Conservation (phyloP, 306 rosid species). For the Casuarina glauca region DNA sequence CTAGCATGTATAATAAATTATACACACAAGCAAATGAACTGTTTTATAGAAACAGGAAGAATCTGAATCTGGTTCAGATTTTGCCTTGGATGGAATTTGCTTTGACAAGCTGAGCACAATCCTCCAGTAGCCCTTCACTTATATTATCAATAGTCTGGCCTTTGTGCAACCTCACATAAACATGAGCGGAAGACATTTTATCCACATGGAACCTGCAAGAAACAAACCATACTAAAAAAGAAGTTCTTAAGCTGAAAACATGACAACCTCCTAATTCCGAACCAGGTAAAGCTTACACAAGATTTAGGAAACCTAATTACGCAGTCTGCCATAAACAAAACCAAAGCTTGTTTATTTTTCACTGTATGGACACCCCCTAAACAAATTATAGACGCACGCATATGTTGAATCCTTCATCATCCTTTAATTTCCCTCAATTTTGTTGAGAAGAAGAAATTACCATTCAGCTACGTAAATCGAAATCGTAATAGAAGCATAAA, state of each 20-base stretch:
- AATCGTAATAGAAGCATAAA: background rate
- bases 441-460: background rate
- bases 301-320: background rate
- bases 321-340: background rate
- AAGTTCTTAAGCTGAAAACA: background rate
- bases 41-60: conserved; percentile 9
- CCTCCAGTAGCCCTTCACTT: conserved; percentile 86
- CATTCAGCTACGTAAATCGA: background rate
- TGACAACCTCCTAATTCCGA: background rate
- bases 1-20: background rate
- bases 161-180: conserved; percentile 80
- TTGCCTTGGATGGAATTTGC: conserved; percentile 98
- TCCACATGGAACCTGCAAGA: conserved; percentile 89
- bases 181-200: conserved; percentile 98
- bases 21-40: background rate
- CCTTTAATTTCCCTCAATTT: background rate
- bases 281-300: background rate
- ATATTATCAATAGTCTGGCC: conserved; percentile 91
- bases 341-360: background rate
- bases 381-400: background rate
- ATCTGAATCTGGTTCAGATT: conserved; percentile 8
- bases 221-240: conserved; percentile 12
- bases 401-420: background rate
- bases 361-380: background rate
- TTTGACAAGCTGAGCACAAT: conserved; percentile 96